These are phyloP conservation scores for Fusarium sp. DNA, from an alignment of 2,329 filamentous ascomycete genomes.

Conservation along the genomic window DNA sequence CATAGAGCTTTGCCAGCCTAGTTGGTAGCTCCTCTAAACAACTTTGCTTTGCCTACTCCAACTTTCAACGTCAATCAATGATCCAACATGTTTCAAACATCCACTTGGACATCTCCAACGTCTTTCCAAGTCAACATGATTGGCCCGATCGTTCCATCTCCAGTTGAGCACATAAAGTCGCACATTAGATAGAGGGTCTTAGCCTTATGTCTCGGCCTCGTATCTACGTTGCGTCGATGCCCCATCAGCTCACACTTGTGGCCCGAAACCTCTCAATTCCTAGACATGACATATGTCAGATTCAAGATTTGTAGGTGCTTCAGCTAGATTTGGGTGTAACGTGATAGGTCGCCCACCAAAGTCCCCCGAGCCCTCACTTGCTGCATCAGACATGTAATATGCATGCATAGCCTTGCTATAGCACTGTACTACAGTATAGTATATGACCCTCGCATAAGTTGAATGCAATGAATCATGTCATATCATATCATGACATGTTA, in stretches of 20 bases:
- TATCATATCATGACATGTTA: slow-evolving; percentile 18
- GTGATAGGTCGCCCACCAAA: slow-evolving; percentile 29
- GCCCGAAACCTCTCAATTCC: slow-evolving; percentile 22
- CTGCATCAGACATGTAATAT: slow-evolving; percentile 28
- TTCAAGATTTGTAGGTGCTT: slow-evolving; percentile 11
- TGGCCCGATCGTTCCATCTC: slow-evolving; percentile 25
- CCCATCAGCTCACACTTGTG: slow-evolving; percentile 25
- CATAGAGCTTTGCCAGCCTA: slow-evolving; percentile 1
- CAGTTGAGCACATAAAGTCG: slow-evolving; percentile 23
- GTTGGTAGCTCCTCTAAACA: neutral
- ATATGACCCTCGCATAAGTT: slow-evolving; percentile 38
- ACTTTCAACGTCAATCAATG: slow-evolving; percentile 29
- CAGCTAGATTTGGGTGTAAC: slow-evolving; percentile 1
- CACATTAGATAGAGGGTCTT: slow-evolving; percentile 25
- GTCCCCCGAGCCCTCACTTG: slow-evolving; percentile 20
- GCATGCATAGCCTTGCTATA: slow-evolving; percentile 33
- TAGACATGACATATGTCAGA: slow-evolving; percentile 26
- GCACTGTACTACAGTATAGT: neutral
- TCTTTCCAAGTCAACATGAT: slow-evolving; percentile 21
- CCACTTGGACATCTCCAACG: slow-evolving; percentile 34
- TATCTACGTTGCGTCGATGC: slow-evolving; percentile 16
- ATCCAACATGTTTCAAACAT: slow-evolving; percentile 30
- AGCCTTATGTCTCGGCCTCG: slow-evolving; percentile 37
- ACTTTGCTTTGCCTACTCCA: slow-evolving; percentile 16
- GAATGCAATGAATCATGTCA: slow-evolving; percentile 36